These are phyloP conservation scores for Hemileccinum impolitum DNA, from an alignment of 768 basidiomycete species.

Conservation along the genomic window DNA sequence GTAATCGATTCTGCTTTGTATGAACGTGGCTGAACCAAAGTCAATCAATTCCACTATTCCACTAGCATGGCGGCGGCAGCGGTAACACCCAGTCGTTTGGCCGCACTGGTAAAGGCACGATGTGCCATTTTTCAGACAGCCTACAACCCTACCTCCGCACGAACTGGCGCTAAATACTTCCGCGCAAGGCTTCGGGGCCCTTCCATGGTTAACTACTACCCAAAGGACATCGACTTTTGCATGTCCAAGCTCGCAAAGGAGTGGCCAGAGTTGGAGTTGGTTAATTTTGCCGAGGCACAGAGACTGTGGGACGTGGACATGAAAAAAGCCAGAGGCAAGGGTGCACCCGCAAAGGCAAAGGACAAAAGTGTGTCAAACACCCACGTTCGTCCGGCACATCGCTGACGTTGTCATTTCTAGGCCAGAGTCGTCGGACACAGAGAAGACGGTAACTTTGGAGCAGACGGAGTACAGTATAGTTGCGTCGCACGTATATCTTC, in stretches of 20 bases:
- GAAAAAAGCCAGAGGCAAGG: slow-evolving; percentile 74
- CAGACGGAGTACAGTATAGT: not conserved
- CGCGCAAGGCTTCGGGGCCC: slow-evolving; percentile 79
- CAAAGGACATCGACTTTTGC: slow-evolving; percentile 51
- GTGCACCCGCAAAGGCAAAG: slow-evolving; percentile 79
- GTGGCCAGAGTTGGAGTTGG: slow-evolving; percentile 56
- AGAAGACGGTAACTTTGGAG: slow-evolving; percentile 36
- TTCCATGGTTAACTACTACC: slow-evolving; percentile 84
- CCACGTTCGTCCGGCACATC: not conserved
- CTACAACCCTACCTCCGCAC: slow-evolving; percentile 77
- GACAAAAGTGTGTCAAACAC: slow-evolving; percentile 47
- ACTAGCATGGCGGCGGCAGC: slow-evolving; percentile 31
- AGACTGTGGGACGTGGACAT: slow-evolving; percentile 66
- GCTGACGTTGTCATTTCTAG: slow-evolving; percentile 28
- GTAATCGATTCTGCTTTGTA: too few species aligned
- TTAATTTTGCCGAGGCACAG: slow-evolving; percentile 65
- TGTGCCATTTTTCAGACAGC: slow-evolving; percentile 81
- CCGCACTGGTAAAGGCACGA: slow-evolving; percentile 59
- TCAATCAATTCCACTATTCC: too few species aligned
- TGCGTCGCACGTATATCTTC: not conserved
- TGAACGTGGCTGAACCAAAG: too few species aligned
- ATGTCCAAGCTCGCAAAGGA: slow-evolving; percentile 48
- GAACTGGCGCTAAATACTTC: slow-evolving; percentile 93
- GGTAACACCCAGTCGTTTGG: slow-evolving; percentile 50
- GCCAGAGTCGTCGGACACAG: slow-evolving; percentile 49